Conservation (phyloP, 2,329 filamentous ascomycete species). For the Fusarium neocosmosporiellum region DNA sequence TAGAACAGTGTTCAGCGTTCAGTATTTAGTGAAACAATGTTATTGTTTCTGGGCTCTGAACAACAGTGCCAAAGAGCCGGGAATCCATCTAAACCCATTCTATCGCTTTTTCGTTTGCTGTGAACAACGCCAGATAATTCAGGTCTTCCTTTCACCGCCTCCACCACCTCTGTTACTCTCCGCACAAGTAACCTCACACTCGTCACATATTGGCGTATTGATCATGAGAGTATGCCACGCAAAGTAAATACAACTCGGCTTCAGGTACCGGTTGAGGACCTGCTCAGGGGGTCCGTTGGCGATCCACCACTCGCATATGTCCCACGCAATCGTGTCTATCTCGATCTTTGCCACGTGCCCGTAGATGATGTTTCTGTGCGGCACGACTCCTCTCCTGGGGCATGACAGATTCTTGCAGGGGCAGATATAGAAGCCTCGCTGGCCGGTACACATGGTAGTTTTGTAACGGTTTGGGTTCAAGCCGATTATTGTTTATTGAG, state of each 20-base stretch:
- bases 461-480: background rate
- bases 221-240: conserved; percentile 37
- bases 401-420: conserved; percentile 39
- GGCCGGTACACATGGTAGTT: conserved; percentile 42
- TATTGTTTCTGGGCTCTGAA: background rate
- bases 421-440: conserved; percentile 39
- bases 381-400: conserved; percentile 27
- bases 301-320: conserved; percentile 44
- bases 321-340: conserved; percentile 37
- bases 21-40: background rate
- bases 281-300: conserved; percentile 41
- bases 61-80: background rate
- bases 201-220: conserved; percentile 20
- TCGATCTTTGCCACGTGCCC: conserved; percentile 39
- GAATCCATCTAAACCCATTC: background rate
- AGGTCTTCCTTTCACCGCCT: conserved; percentile 7
- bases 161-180: conserved; percentile 2
- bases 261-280: conserved; percentile 42
- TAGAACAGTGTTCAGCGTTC: background rate
- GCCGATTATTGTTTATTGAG: background rate
- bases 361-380: conserved; percentile 29
- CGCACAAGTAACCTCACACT: conserved; percentile 28
- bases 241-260: conserved; percentile 39
- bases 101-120: background rate
- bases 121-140: background rate